Percentiles rank a stretch among this genome's conserved stretches.
phyloP scores from a whole-genome alignment of 768 basidiomycete species.

The Pholiota conissans region DNA sequence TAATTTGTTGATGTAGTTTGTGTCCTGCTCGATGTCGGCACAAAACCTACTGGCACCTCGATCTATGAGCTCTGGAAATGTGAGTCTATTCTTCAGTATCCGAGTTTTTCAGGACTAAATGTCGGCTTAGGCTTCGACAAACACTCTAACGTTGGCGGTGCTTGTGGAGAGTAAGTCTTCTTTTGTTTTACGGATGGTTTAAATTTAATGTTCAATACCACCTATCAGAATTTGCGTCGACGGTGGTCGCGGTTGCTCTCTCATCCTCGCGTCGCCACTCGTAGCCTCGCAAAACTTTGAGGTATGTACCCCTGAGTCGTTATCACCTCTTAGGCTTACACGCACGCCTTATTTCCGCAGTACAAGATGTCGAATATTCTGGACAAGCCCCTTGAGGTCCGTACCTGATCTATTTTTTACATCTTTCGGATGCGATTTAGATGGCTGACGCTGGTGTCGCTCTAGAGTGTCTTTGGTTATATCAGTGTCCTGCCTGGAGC shows the following conservation, averaged over 20 bases:
- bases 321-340: background rate
- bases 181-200: constrained; percentile 1
- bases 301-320: constrained; percentile 30
- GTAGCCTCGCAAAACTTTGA: constrained; percentile 97
- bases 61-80: constrained; percentile 99
- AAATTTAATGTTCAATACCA: background rate
- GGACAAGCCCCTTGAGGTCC: constrained; percentile 90
- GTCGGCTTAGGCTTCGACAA: constrained; percentile 64
- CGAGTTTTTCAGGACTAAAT: background rate
- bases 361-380: constrained; percentile 97
- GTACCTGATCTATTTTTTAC: constrained; percentile 13
- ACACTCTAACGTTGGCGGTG: constrained; percentile 85
- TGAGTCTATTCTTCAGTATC: constrained; percentile 20
- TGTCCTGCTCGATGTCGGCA: constrained; percentile 91
- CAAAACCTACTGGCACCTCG: constrained; percentile 91
- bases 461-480: constrained; percentile 78
- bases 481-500: constrained; percentile 90
- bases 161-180: constrained; percentile 81
- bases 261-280: constrained; percentile 72
- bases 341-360: constrained; percentile 29
- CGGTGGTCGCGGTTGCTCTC: constrained; percentile 68
- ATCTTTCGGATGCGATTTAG: background rate
- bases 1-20: constrained; percentile 53
- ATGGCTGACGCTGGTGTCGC: background rate
- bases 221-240: constrained; percentile 74